Evolutionary conservation across 495 filamentous ascomycete species (phyloP).

Genomic region (Aspergillus heteromorphus): DNA sequence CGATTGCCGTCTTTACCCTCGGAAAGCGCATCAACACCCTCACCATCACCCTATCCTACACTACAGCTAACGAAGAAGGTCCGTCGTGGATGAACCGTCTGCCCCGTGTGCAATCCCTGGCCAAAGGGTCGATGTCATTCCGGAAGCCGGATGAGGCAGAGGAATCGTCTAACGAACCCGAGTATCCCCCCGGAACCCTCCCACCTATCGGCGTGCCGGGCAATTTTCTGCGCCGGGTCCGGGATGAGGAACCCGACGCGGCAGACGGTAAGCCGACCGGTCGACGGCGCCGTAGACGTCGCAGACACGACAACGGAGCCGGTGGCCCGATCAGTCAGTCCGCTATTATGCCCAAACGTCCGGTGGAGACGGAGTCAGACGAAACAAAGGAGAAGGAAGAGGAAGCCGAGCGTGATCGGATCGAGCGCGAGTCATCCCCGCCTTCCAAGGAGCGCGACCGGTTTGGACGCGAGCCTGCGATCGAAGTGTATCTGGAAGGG

Average conservation of each 20-base stretch:
- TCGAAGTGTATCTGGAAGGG: slow-evolving; percentile 79
- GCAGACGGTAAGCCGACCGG: slow-evolving; percentile 55
- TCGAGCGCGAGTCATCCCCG: slow-evolving; percentile 28
- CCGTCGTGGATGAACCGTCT: slow-evolving; percentile 92
- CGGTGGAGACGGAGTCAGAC: slow-evolving; percentile 22
- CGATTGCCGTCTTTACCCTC: slow-evolving; percentile 95
- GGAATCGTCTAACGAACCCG: slow-evolving; percentile 53
- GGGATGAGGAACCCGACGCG: slow-evolving; percentile 62
- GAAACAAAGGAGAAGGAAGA: slow-evolving; percentile 25
- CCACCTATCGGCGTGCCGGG: slow-evolving; percentile 70
- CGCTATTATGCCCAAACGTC: slow-evolving; percentile 74
- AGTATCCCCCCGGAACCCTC: slow-evolving; percentile 73
- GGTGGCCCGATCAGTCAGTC: slow-evolving; percentile 90
- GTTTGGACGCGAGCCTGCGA: slow-evolving; percentile 32
- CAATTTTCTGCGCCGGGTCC: slow-evolving; percentile 76
- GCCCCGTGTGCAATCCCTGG: slow-evolving; percentile 77
- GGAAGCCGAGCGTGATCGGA: slow-evolving; percentile 33
- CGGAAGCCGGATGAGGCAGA: slow-evolving; percentile 54
- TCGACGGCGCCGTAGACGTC: slow-evolving; percentile 57
- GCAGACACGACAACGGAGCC: slow-evolving; percentile 66
- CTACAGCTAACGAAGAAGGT: slow-evolving; percentile 79
- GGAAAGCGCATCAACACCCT: slow-evolving; percentile 98
- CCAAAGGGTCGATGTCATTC: slow-evolving; percentile 77
- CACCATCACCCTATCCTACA: slow-evolving; percentile 93
- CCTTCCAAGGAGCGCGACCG: slow-evolving; percentile 30